Evolutionary conservation across 345 rosid genomes (phyloP), one percentile per base, ranked within the genome.

Genomic region (Rhizophora mangle): DNA sequence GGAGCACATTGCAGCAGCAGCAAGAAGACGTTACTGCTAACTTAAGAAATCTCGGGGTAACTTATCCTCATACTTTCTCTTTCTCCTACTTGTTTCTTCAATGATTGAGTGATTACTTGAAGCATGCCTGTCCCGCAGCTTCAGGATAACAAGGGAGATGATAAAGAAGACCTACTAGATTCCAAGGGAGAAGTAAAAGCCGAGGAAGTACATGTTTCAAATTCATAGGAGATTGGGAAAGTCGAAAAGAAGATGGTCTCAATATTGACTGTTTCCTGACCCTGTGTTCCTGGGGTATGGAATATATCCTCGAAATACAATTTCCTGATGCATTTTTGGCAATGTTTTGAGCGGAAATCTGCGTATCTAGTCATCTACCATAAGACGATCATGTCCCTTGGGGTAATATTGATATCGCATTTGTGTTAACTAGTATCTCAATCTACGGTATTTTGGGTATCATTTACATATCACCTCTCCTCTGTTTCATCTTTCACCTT

Each of bases 21-120:
- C 97, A 88, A 76, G 95, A 88, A 57, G 95, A 91, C 80, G 90
- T 87, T 60, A 56, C 91, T 1, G 73, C 86, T 31, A 91, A 87
- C 82, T 71, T 91, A 52, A 82, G 81, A 73, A 85, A 79, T 77
- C 78, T 91, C 36, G 97, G 94, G 77, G 97, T 91, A 62, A 54
- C 72, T 66, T n/a, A 26, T 68, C 29, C 47, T 63, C 67, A 2
- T 31, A 8, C 71, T 59, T 73, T 63, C 22, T 64, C 47, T 64
- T 55, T 56, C 21, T 11, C 34, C 47, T 24, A 20, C 32, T 24
- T 30, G 4, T 18, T 43, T 43, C 49, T 9, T 43, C 49, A 43
- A 13, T 43, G 49, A 3, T 68, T 21, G 29, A 43, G 46, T 3
- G 6, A 27, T 72, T 4, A 62, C 36, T 31, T 21, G 18, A 34